Conservation (phyloP, 2,329 filamentous ascomycete genomes). For the Phyllosticta capitalensis region DNA sequence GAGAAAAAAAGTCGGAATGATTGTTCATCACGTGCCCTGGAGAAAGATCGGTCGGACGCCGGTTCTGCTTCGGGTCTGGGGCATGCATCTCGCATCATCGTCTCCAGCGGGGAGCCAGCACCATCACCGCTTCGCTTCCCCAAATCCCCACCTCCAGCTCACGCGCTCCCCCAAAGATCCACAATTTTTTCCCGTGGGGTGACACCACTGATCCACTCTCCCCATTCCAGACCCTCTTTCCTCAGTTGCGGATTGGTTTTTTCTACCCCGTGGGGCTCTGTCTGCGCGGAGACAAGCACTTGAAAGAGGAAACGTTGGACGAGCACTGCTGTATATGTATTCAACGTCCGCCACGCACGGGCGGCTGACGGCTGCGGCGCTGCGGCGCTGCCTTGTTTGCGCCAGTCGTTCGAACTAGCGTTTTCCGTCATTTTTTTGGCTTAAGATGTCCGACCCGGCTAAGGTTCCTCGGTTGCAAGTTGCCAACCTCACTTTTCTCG, state of each 20-base stretch:
- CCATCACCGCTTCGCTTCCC: not conserved
- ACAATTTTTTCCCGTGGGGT: slow-evolving; percentile 2
- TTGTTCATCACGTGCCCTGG: not conserved
- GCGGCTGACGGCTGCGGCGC: not conserved
- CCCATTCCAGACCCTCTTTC: not conserved
- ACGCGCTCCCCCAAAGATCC: not conserved
- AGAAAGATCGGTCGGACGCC: not conserved
- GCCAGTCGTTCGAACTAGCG: not conserved
- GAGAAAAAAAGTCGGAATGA: not conserved
- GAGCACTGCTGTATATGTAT: not conserved
- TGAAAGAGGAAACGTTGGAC: not conserved
- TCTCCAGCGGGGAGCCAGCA: not conserved
- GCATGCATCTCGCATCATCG: not conserved
- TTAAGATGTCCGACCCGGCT: not conserved
- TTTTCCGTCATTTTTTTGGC: not conserved
- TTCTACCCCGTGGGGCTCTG: slow-evolving; percentile 4
- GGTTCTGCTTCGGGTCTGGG: not conserved
- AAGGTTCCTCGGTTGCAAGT: not conserved
- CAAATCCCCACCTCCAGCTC: not conserved
- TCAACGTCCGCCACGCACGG: not conserved
- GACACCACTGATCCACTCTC: not conserved
- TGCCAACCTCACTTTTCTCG: not conserved
- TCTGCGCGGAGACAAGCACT: not conserved
- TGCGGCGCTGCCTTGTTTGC: not conserved
- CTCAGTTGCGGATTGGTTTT: not conserved